Conservation (phyloP, 768 basidiomycete species). For the Boletus coccyginus region DNA sequence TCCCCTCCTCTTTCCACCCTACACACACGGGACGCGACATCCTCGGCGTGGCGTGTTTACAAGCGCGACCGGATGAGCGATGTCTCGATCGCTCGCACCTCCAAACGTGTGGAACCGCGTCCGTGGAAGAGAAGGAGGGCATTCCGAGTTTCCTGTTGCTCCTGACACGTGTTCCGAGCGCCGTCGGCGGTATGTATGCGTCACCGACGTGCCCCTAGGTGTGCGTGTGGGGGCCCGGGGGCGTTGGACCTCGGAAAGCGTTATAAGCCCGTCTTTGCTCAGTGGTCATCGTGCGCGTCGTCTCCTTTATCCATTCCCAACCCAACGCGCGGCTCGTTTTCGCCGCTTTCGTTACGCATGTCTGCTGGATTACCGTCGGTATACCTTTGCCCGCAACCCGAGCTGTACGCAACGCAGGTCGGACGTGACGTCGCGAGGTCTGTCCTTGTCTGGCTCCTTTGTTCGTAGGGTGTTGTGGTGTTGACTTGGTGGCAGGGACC, state of each 20-base stretch:
- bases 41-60: not conserved
- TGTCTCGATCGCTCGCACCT: constrained; percentile 4
- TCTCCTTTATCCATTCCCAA: not conserved
- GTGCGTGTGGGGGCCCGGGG: too few relatives aligned
- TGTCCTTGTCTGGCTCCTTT: not conserved
- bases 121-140: not conserved
- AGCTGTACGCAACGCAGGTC: not conserved
- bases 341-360: not conserved
- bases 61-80: not conserved
- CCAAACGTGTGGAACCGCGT: not conserved
- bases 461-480: not conserved
- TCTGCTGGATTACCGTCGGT: not conserved
- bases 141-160: constrained; percentile 10
- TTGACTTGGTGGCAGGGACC: constrained; percentile 11
- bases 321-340: not conserved
- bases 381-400: not conserved
- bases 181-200: constrained; percentile 7
- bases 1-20: not conserved
- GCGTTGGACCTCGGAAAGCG: not conserved
- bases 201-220: not conserved
- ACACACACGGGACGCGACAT: not conserved
- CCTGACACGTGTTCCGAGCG: constrained; percentile 1
- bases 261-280: constrained; percentile 4
- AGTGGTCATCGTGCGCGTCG: not conserved
- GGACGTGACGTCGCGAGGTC: constrained; percentile 1